Conservation (phyloP, 1,284 basidiomycete genomes). For the Ceratorhiza oryzae-sativae region DNA sequence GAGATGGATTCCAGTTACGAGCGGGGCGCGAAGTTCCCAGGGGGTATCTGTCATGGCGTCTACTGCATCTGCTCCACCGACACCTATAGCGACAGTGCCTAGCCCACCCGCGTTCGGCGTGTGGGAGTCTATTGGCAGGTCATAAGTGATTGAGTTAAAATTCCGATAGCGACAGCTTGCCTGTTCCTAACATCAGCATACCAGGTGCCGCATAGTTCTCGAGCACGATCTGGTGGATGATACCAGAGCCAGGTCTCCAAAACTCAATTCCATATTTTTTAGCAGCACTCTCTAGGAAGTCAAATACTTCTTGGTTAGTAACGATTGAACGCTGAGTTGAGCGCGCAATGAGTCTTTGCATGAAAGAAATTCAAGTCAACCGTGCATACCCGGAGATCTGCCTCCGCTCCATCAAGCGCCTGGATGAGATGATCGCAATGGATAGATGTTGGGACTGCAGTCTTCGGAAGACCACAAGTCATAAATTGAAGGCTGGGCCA, state of each 20-base stretch:
- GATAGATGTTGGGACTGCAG: slow-evolving; percentile 85
- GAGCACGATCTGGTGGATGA: slow-evolving; percentile 96
- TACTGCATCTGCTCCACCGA: slow-evolving; percentile 98
- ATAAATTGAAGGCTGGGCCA: slow-evolving; percentile 95
- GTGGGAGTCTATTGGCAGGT: slow-evolving; percentile 75
- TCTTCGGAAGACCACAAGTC: slow-evolving; percentile 89
- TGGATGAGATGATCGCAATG: slow-evolving; percentile 99
- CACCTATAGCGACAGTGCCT: slow-evolving; percentile 98
- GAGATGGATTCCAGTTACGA: slow-evolving; percentile 96
- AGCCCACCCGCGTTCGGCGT: slow-evolving; percentile 99
- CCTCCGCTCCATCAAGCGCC: slow-evolving; percentile 82
- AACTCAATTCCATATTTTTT: slow-evolving; percentile 98
- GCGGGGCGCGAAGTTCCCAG: slow-evolving; percentile 99
- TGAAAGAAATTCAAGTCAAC: neutral
- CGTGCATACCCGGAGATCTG: slow-evolving; percentile 73
- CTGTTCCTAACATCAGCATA: slow-evolving; percentile 98
- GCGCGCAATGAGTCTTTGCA: neutral
- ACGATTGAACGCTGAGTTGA: slow-evolving; percentile 74
- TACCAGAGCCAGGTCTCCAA: slow-evolving; percentile 99
- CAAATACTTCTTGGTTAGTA: slow-evolving; percentile 96
- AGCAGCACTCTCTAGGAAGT: slow-evolving; percentile 94
- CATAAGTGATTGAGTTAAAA: neutral
- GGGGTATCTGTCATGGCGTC: slow-evolving; percentile 98
- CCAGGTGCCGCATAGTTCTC: slow-evolving; percentile 99
- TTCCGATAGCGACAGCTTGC: neutral